Evolutionary conservation across 768 basidiomycete species (phyloP).

Genomic region (Tricholoma saponaceum): DNA sequence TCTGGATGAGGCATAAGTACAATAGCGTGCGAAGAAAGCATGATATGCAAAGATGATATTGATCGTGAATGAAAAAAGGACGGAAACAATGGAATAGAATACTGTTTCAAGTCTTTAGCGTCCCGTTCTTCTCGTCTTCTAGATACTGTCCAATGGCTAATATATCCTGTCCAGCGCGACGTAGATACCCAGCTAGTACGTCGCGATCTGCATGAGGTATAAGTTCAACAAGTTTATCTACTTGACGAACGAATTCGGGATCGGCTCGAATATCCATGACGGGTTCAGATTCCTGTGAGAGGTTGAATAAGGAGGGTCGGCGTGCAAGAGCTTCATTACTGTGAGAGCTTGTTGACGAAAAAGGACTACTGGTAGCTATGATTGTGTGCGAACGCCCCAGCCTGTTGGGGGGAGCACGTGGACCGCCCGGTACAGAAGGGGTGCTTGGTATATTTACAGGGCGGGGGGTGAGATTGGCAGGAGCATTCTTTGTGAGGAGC

Average conservation of each 20-base stretch:
- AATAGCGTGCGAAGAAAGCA: background rate
- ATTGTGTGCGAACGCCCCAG: constrained; percentile 67
- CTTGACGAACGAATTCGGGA: constrained; percentile 59
- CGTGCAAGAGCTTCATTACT: constrained; percentile 27
- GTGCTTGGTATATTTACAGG: constrained; percentile 29
- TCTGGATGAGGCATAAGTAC: background rate
- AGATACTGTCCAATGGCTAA: constrained; percentile 84
- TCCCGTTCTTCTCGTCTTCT: constrained; percentile 79
- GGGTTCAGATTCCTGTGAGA: constrained; percentile 21
- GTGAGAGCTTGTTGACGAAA: constrained; percentile 20
- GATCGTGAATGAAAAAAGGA: constrained; percentile 2
- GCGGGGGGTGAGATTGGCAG: constrained; percentile 20
- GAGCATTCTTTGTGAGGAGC: constrained; percentile 18
- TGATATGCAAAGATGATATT: background rate
- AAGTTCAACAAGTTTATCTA: constrained; percentile 67
- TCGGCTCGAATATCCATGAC: constrained; percentile 35
- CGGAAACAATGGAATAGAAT: constrained; percentile 11
- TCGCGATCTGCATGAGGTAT: constrained; percentile 69
- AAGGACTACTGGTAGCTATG: constrained; percentile 33
- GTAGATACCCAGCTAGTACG: constrained; percentile 68
- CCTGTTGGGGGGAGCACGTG: constrained; percentile 62
- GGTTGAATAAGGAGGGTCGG: constrained; percentile 36
- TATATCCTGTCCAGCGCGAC: constrained; percentile 73
- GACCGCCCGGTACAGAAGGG: constrained; percentile 69
- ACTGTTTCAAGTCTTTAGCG: constrained; percentile 32